A percentile compares a stretch with the other conserved stretches of the same genome.
phyloP scores from a whole-genome alignment of 2,329 filamentous ascomycete species.

The Cytospora leucostoma region DNA sequence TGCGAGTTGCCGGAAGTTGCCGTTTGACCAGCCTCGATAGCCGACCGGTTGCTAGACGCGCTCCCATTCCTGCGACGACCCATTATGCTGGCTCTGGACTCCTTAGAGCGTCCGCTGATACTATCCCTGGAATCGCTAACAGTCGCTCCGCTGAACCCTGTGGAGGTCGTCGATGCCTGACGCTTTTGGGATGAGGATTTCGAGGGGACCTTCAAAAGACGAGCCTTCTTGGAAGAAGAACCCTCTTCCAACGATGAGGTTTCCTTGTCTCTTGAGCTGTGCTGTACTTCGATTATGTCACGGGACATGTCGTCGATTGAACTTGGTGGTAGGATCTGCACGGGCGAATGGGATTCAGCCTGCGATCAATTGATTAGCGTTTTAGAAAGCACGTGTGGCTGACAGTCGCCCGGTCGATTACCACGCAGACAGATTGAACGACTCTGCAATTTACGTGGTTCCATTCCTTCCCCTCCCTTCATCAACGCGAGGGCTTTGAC shows the following conservation, averaged over 20 bases:
- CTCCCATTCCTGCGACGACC: constrained; percentile 67
- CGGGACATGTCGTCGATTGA: constrained; percentile 36
- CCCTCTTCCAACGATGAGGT: constrained; percentile 45
- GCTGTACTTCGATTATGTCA: constrained; percentile 39
- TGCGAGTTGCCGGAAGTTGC: constrained; percentile 52
- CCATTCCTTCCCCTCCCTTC: neutral
- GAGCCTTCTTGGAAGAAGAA: constrained; percentile 50
- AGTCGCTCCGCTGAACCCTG: constrained; percentile 61
- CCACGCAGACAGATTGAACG: neutral
- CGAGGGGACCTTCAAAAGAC: constrained; percentile 60
- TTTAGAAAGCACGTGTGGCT: constrained; percentile 2
- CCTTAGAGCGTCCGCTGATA: constrained; percentile 65
- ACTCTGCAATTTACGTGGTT: neutral
- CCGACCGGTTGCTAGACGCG: constrained; percentile 64
- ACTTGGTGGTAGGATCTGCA: constrained; percentile 22
- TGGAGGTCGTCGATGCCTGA: constrained; percentile 60
- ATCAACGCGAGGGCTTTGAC: constrained; percentile 10
- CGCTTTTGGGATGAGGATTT: constrained; percentile 63
- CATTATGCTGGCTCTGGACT: constrained; percentile 64
- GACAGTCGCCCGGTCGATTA: neutral
- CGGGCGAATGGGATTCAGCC: constrained; percentile 22
- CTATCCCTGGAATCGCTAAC: constrained; percentile 62
- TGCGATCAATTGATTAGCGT: constrained; percentile 25
- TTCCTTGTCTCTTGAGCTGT: constrained; percentile 48
- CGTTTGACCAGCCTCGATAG: constrained; percentile 54